Conservation (phyloP, 2,329 filamentous ascomycete genomes). For the Meredithiella fracta region DNA sequence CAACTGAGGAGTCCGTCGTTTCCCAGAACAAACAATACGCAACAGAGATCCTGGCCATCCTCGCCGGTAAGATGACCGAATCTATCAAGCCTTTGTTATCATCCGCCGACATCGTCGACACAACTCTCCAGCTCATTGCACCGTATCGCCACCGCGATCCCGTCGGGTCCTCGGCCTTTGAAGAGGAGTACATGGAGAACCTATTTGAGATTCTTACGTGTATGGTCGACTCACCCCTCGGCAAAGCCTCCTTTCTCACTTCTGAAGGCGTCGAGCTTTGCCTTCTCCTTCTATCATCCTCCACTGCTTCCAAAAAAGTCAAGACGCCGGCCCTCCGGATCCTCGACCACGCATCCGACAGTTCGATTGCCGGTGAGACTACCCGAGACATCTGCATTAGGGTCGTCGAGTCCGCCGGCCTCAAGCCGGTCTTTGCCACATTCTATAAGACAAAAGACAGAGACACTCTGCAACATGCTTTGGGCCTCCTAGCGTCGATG, state of each 20-base stretch:
- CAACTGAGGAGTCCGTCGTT: conserved; percentile 35
- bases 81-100: conserved; percentile 48
- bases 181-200: conserved; percentile 92
- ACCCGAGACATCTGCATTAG: conserved; percentile 51
- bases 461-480: conserved; percentile 57
- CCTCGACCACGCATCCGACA: conserved; percentile 57
- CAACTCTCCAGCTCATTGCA: conserved; percentile 66
- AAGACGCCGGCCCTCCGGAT: conserved; percentile 63
- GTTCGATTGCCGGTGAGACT: conserved; percentile 19
- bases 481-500: conserved; percentile 72
- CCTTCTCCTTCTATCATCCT: conserved; percentile 57
- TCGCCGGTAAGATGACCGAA: conserved; percentile 55
- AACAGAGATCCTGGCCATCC: conserved; percentile 77
- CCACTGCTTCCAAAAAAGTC: conserved; percentile 62
- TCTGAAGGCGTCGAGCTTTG: conserved; percentile 85
- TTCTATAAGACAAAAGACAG: conserved; percentile 72
- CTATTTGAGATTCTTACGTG: conserved; percentile 77
- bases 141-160: conserved; percentile 77
- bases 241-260: conserved; percentile 69
- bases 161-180: conserved; percentile 56
- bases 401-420: conserved; percentile 65
- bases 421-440: conserved; percentile 70
- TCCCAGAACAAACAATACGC: conserved; percentile 91
- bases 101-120: conserved; percentile 55
- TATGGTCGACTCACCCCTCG: conserved; percentile 54